These are phyloP conservation scores for Buddleja alternifolia DNA, from an alignment of 257 asterid species.

Conservation along the genomic window DNA sequence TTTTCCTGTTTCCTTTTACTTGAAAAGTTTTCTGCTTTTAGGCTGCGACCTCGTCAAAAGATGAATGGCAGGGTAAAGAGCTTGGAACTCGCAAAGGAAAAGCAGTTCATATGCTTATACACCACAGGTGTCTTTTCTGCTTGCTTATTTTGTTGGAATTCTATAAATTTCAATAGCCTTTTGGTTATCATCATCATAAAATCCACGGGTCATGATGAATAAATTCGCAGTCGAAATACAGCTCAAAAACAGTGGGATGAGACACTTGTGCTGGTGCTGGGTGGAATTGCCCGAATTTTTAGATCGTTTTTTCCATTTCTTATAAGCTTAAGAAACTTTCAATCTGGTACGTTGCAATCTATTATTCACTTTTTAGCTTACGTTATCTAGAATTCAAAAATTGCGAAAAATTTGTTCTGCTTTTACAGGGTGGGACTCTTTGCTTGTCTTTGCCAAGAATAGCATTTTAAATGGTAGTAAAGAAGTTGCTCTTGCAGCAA, in stretches of 20 bases:
- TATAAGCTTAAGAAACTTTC: slow-evolving; percentile 66
- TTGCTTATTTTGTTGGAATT: slow-evolving; percentile 15
- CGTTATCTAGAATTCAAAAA: neutral
- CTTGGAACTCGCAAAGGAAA: slow-evolving; percentile 97
- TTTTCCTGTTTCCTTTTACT: slow-evolving; percentile 30
- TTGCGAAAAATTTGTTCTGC: slow-evolving; percentile 26
- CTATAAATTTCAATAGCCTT: neutral
- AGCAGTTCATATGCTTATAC: slow-evolving; percentile 99
- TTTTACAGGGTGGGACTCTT: slow-evolving; percentile 85
- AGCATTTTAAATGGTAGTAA: slow-evolving; percentile 90
- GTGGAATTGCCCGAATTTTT: slow-evolving; percentile 90
- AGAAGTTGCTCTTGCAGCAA: slow-evolving; percentile 94
- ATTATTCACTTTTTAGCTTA: slow-evolving; percentile 9
- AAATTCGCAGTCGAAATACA: slow-evolving; percentile 83
- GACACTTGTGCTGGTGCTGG: slow-evolving; percentile 92
- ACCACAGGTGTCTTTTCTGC: slow-evolving; percentile 71
- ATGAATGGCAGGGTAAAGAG: slow-evolving; percentile 98
- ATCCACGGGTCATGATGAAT: slow-evolving; percentile 22
- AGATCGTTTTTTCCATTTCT: slow-evolving; percentile 86
- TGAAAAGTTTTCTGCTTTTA: slow-evolving; percentile 35
- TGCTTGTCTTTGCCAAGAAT: slow-evolving; percentile 74
- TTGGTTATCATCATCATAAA: slow-evolving; percentile 18
- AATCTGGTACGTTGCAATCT: slow-evolving; percentile 55
- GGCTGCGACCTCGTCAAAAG: slow-evolving; percentile 99
- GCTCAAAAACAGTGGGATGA: slow-evolving; percentile 99